Percentiles rank a stretch among this genome's conserved stretches.
Conservation (phyloP, 139 green algal species). For the Diplosphaera chodatii region DNA sequence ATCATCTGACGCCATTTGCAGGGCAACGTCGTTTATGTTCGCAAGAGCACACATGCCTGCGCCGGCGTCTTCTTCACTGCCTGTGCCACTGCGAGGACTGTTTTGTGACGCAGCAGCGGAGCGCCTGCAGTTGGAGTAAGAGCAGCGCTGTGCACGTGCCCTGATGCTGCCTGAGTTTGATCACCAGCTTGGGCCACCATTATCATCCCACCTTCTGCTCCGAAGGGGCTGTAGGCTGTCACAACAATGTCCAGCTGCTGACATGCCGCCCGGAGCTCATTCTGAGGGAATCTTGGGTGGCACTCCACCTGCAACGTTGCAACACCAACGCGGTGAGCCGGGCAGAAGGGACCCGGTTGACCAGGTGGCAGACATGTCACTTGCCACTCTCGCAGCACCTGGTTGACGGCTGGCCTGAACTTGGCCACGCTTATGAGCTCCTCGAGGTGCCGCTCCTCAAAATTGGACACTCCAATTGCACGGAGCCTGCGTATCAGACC, state of each 20-base stretch:
- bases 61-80: background rate
- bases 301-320: background rate
- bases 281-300: background rate
- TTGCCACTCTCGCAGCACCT: slow-evolving; percentile 26
- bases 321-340: too few species aligned
- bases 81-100: background rate
- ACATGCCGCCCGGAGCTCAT: background rate
- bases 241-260: background rate
- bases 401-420: slow-evolving; percentile 58
- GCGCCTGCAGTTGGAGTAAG: background rate
- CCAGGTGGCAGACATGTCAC: too few species aligned
- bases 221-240: background rate
- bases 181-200: too few species aligned
- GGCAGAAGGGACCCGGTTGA: too few species aligned
- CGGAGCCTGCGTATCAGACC: slow-evolving; percentile 30
- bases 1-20: too few species aligned
- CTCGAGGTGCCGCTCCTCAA: slow-evolving; percentile 45
- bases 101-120: background rate
- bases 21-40: too few species aligned
- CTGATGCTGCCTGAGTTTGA: too few species aligned
- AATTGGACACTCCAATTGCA: slow-evolving; percentile 69
- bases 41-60: background rate
- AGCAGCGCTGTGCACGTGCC: too few species aligned
- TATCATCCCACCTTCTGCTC: background rate
- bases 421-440: slow-evolving; percentile 39